A percentile compares a stretch with the other conserved stretches of the same genome.
Evolutionary conservation across 78 protist genomes (phyloP).

Genomic region (Dictyostelium purpureum): DNA sequence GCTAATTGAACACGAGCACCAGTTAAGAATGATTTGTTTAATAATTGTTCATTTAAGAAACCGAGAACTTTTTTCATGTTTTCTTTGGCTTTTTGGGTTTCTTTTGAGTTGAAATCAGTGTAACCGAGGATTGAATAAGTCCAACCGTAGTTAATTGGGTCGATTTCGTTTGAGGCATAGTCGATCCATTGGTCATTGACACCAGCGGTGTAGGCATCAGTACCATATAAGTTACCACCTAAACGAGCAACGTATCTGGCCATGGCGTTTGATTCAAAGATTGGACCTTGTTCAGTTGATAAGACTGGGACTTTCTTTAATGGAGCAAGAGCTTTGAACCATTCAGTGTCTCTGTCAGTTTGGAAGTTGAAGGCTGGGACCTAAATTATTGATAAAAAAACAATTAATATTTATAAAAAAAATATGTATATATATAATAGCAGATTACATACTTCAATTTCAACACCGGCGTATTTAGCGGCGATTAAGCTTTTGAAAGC

Average conservation of each 20-base stretch:
- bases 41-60: conserved; percentile 62
- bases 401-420: too few species aligned
- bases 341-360: conserved; percentile 60
- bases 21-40: conserved; percentile 80
- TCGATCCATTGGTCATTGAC: conserved; percentile 87
- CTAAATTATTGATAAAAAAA: too few species aligned
- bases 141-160: conserved; percentile 30
- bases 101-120: conserved; percentile 32
- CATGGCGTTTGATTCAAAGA: conserved; percentile 89
- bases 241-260: conserved; percentile 67
- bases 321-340: conserved; percentile 64
- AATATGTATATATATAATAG: too few species aligned
- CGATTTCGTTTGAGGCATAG: conserved; percentile 82
- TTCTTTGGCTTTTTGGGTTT: conserved; percentile 63
- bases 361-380: conserved; percentile 77
- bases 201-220: conserved; percentile 64
- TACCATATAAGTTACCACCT: conserved; percentile 83
- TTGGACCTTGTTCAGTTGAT: conserved; percentile 81
- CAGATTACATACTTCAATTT: conserved; percentile 71
- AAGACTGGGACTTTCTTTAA: conserved; percentile 90
- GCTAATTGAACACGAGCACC: conserved; percentile 89
- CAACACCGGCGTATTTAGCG: conserved; percentile 85
- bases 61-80: conserved; percentile 55
- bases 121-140: conserved; percentile 77
- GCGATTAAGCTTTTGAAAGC: conserved; percentile 80